Evolutionary conservation across 2,329 filamentous ascomycete genomes (phyloP).

Genomic region (Claviceps sp.): DNA sequence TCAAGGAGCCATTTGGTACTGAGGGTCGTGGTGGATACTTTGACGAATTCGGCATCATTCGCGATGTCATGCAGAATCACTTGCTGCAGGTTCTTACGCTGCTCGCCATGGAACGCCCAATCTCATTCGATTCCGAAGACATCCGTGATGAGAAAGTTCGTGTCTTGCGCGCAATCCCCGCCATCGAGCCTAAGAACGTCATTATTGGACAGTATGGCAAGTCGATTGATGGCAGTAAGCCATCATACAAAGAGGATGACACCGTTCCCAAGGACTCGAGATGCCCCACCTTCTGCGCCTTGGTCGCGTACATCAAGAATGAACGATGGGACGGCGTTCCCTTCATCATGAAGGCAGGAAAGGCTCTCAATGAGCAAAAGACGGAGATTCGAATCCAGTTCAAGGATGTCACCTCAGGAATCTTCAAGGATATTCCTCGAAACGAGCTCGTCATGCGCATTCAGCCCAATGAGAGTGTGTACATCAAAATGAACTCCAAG

Average conservation of each 20-base stretch:
- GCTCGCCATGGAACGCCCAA: conserved; percentile 93
- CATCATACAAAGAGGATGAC: conserved; percentile 96
- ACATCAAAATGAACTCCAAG: conserved; percentile 99
- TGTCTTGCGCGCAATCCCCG: conserved; percentile 81
- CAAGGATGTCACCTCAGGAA: conserved; percentile 97
- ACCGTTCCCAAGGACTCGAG: conserved; percentile 94
- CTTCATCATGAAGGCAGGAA: conserved; percentile 98
- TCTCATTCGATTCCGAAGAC: conserved; percentile 96
- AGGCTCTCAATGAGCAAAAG: conserved; percentile 98
- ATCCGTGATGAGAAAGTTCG: conserved; percentile 98
- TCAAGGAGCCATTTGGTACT: conserved; percentile 98
- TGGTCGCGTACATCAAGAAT: conserved; percentile 98
- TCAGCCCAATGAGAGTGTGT: conserved; percentile 98
- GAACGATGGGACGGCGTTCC: conserved; percentile 98
- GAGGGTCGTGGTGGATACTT: conserved; percentile 98
- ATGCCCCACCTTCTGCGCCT: conserved; percentile 94
- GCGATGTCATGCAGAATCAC: conserved; percentile 99
- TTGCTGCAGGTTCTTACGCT: conserved; percentile 91
- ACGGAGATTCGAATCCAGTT: conserved; percentile 98
- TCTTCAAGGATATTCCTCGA: conserved; percentile 98
- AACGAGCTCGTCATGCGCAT: conserved; percentile 99
- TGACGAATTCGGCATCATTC: conserved; percentile 97
- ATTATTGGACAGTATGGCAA: conserved; percentile 98
- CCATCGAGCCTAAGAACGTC: conserved; percentile 98
- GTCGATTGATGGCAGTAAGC: conserved; percentile 91